phyloP scores from a whole-genome alignment of 108 stramenopile species.

The Aurantiochytrium sp. region DNA sequence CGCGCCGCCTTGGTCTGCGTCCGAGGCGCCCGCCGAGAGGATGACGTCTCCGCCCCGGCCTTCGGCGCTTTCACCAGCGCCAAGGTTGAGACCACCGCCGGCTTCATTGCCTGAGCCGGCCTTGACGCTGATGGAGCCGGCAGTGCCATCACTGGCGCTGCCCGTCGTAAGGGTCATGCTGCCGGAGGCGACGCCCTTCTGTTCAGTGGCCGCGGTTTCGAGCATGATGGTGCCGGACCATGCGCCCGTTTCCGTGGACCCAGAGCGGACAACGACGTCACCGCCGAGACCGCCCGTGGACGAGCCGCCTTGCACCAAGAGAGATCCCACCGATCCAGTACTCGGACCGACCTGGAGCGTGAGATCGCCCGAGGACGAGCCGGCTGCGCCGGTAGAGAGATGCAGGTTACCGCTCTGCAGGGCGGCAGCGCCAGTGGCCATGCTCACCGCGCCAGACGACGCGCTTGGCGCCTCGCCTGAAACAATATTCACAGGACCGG shows the following conservation, averaged over 20 bases:
- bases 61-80: too few species aligned
- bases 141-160: background rate
- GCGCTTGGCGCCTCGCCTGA: background rate
- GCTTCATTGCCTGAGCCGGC: background rate
- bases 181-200: background rate
- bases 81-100: background rate
- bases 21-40: background rate
- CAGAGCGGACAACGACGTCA: background rate
- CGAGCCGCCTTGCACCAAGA: background rate
- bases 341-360: background rate
- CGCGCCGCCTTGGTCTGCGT: background rate
- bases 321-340: background rate
- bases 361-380: background rate
- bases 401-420: background rate
- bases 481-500: background rate
- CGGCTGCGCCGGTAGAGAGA: background rate
- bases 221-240: background rate
- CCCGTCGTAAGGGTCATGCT: background rate
- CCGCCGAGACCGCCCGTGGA: conserved; percentile 23
- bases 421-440: background rate
- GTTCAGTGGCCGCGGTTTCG: background rate
- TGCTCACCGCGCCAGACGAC: background rate
- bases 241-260: background rate
- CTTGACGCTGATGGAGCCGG: background rate
- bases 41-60: background rate